Base-by-base conservation (phyloP, 2,329 filamentous ascomycete genomes). In the Penicillium sp. region DNA sequence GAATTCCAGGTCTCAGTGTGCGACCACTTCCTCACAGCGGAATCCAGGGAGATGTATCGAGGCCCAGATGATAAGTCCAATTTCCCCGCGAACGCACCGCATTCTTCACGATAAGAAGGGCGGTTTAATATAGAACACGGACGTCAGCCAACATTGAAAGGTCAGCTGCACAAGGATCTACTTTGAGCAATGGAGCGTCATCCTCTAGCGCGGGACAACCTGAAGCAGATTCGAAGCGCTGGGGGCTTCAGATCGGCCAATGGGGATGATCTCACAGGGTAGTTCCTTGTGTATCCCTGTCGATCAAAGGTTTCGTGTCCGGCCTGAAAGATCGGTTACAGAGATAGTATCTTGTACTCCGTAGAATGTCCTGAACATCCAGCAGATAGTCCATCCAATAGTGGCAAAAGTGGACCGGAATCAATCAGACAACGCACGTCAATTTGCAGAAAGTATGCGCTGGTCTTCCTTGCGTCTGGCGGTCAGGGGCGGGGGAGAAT, bases 211-310 rank as follows among this genome's bases (percentile, higher is more conserved):
- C 34, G 52, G 48, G 13, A 47, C 53, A 59, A 55, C 52, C 54
- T 59, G 58, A 63, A 56, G 58, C 58, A 59, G 52, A 61, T 60
- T 58, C 58, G 64, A 63, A 63, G 61, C 67, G 66, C 67, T 60
- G 59, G 50, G 36, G 56, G 56, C 57, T 59, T 65, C 57, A 64
- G 67, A 66, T 68, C 63, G 51, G 36, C 62, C 61, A 65, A 62
- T 58, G 51, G 57, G 31, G 50, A 34, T 21, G 14, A 32, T 43
- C 40, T 54, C 42, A 59, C 53, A 59, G 60, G 58, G 61, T 57
- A 55, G 42, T 49, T 43, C 59, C 56, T 54, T 47, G 57, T 3
- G 47, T 57, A 54, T 57, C 54, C 59, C 54, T 59, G 56, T 48
- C 59, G 59, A 63, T 40, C 38, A 18, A 18, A 40, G 38, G 18